Evolutionary conservation across 106 monocot species (phyloP).

Genomic region (Allium cepa): DNA sequence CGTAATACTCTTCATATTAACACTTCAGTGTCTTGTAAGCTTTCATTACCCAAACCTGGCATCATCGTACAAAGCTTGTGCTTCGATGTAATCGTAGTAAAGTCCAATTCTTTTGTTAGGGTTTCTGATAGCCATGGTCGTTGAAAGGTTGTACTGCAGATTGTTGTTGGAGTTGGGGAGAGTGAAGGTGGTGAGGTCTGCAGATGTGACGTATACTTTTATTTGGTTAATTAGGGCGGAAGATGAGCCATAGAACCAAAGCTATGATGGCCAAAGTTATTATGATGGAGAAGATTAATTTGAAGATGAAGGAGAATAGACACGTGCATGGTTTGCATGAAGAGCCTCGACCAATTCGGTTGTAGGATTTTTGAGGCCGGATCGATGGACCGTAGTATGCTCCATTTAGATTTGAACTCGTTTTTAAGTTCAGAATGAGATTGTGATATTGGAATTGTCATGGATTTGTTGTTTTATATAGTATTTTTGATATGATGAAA

Average conservation of each 20-base stretch:
- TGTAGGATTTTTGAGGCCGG: slow-evolving; percentile 8
- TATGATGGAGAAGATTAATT: slow-evolving; percentile 9
- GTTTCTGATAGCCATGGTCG: slow-evolving; percentile 36
- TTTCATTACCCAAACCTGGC: slow-evolving; percentile 16
- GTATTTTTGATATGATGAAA: too few relatives aligned
- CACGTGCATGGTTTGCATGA: slow-evolving; percentile 7
- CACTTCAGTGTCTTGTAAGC: too few relatives aligned
- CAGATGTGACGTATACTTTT: slow-evolving; percentile 20
- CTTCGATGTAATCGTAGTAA: slow-evolving; percentile 47
- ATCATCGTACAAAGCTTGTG: slow-evolving; percentile 21
- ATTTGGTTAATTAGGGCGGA: slow-evolving; percentile 19
- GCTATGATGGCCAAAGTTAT: slow-evolving; percentile 11
- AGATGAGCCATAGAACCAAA: slow-evolving; percentile 24
- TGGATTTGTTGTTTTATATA: too few relatives aligned
- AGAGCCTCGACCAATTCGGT: slow-evolving; percentile 1
- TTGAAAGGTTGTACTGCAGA: slow-evolving; percentile 32
- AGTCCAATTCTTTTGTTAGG: slow-evolving; percentile 37
- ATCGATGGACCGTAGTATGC: slow-evolving; percentile 44
- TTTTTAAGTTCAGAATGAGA: too few relatives aligned
- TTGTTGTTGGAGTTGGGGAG: slow-evolving; percentile 14
- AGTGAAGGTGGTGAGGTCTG: slow-evolving; percentile 18
- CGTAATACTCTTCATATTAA: too few relatives aligned
- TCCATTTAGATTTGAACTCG: slow-evolving; percentile 18
- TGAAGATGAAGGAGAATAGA: slow-evolving; percentile 10
- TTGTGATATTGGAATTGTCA: too few relatives aligned